Evolutionary conservation across 2,329 filamentous ascomycete genomes (phyloP).

Genomic region (Coniella lustricola): DNA sequence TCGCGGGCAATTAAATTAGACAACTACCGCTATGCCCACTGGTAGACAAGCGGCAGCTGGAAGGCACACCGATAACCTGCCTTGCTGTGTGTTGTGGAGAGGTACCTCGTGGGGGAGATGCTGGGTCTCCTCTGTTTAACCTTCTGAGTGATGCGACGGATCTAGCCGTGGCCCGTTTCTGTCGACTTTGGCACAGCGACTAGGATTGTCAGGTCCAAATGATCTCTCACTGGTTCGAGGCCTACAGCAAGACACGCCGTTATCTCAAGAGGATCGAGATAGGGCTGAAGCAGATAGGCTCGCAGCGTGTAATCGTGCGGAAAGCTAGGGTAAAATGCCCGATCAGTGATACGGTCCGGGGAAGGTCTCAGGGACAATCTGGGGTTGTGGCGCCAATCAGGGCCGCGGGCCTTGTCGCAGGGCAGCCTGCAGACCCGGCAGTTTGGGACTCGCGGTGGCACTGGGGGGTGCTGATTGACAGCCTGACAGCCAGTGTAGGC

Average conservation of each 20-base stretch:
- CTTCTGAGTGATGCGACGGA: conserved; percentile 5
- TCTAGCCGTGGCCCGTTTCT: conserved; percentile 9
- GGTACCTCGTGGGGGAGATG: background rate
- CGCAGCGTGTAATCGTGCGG: conserved; percentile 5
- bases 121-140: background rate
- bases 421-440: conserved; percentile 29
- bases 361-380: conserved; percentile 21
- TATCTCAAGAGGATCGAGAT: conserved; percentile 13
- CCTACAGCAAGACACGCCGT: conserved; percentile 8
- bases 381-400: conserved; percentile 34
- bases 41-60: background rate
- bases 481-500: conserved; percentile 16
- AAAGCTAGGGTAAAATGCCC: conserved; percentile 20
- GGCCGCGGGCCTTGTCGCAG: conserved; percentile 32
- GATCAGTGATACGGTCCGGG: conserved; percentile 20
- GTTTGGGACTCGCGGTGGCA: conserved; percentile 24
- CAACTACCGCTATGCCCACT: conserved; percentile 8
- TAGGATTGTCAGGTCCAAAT: conserved; percentile 10
- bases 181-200: conserved; percentile 7
- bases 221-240: conserved; percentile 1
- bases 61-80: conserved; percentile 3
- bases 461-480: conserved; percentile 14
- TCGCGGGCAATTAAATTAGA: conserved; percentile 8
- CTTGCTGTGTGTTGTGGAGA: conserved; percentile 6
- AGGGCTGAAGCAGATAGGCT: conserved; percentile 14